Evolutionary conservation across 345 rosid genomes (phyloP).

Genomic region (Diplotaxis tenuifolia): DNA sequence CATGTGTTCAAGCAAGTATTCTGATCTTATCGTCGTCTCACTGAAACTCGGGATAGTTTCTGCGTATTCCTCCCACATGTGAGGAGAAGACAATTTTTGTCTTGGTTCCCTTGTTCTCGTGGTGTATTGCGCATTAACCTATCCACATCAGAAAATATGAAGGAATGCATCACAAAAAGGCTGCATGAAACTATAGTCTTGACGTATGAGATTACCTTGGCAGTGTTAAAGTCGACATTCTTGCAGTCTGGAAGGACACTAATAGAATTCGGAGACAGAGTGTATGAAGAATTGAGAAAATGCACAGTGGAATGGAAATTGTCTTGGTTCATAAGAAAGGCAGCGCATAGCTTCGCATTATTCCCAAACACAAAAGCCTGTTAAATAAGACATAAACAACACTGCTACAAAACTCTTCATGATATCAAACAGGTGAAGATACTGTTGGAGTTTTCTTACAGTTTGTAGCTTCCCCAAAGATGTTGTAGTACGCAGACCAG

Average conservation of each 20-base stretch:
- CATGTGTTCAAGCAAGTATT: conserved; percentile 62
- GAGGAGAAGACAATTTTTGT: conserved; percentile 38
- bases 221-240: conserved; percentile 65
- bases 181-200: conserved; percentile 1
- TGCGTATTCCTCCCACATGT: conserved; percentile 53
- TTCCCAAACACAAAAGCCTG: conserved; percentile 64
- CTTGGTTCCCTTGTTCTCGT: conserved; percentile 50
- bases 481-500: conserved; percentile 39
- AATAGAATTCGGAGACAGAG: conserved; percentile 61
- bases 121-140: conserved; percentile 53
- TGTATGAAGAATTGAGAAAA: conserved; percentile 49
- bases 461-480: conserved; percentile 53
- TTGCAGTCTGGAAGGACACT: conserved; percentile 78
- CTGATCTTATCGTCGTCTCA: conserved; percentile 48
- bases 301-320: conserved; percentile 30
- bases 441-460: conserved; percentile 43
- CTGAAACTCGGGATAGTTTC: conserved; percentile 55
- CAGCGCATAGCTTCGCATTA: conserved; percentile 50
- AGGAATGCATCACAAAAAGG: conserved; percentile 21
- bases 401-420: conserved; percentile 8
- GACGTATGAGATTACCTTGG: conserved; percentile 45
- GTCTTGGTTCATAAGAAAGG: conserved; percentile 63
- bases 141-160: conserved; percentile 15
- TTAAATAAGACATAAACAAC: conserved; percentile 10
- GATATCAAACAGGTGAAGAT: conserved; percentile 4